Evolutionary conservation across 257 asterid genomes (phyloP), one percentile per base, ranked within the genome.

Genomic region (Jacaranda copaia): DNA sequence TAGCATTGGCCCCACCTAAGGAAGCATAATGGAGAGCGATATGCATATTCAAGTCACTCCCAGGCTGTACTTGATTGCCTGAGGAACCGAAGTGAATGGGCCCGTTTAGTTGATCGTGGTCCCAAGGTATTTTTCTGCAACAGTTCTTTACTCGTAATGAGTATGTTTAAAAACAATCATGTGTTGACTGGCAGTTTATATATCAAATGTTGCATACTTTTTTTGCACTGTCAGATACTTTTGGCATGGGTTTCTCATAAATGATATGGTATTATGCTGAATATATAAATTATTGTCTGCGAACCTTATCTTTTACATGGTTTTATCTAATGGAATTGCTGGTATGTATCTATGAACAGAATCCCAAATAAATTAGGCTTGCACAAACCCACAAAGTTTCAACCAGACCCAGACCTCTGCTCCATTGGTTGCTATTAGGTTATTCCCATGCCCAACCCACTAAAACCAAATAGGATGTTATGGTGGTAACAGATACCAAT

Each of bases 31-130:
- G 97, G 98, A 73, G 98, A 94, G 82, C 93, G 97, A 51, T 94
- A 94, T 77, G 97, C 98, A 53, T 94, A 94, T 84, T 87, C 98
- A 72, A 92, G 97, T 82, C 98, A 92, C 86, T 88, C 94, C n/a
- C 97, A 92, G 77, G 98, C 98, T 72, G 98, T 94, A 40, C 97
- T 94, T 76, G 98, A 94, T 80, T 94, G 98, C 86, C 88, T 94
- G 75, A 89, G 98, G 87, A 94, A 94, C 79, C 92, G 97, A 83
- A 92, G 89, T 80, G 98, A 92, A 89, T 94, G 98, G 98, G 90
- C 97, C 51, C 94, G 94, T 76, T 85, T 94, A 80, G 96, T 94
- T 77, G 98, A 94, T 84, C 98, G 98, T 72, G 98, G 98, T 80
- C 94, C 98, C 72, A 94, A 92, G 94, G 97, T 94, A 87, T 63